Evolutionary conservation across 495 filamentous ascomycete genomes (phyloP), one percentile per base, ranked within the genome.

Genomic region (Xylaria venustula): DNA sequence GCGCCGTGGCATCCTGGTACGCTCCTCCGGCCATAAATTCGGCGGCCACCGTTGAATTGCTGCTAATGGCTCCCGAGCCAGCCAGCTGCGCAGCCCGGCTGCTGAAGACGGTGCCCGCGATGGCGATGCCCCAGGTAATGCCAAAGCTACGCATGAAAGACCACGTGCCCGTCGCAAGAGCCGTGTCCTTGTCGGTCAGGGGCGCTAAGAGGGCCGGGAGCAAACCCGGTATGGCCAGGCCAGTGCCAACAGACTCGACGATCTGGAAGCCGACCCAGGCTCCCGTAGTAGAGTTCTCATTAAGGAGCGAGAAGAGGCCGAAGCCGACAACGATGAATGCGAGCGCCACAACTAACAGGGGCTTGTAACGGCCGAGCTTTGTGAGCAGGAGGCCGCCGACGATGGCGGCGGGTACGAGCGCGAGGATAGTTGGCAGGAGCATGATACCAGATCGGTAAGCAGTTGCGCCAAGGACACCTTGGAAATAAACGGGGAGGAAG

Each of bases 401-500:
- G 1, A 71, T 53, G 34, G 62, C 71, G 34, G 60, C 54, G 0
- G 73, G 73, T 8, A 74, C 46, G 34, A 65, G 17, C 7, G 66
- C 25, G 20, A 74, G 9, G n/a, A 70, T 57, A 0, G 67, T 71
- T 11, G 77, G 74, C 14, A 80, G 62, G 8, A 75, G 58, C 4
- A 62, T 15, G 11, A 80, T 58, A 2, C 77, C 78, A 1, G 76
- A 72, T n/a, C 63, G 44, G 41, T 32, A 48, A 0, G 77, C 62
- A 8, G 65, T 62, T 9, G 41, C 47, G 2, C 58, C 64, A 0
- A 72, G 69, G 3, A 79, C 72, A 1, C 57, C 65, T 49, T 80
- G 75, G 67, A 80, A 80, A 62, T 79, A 81, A 17, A 81, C 64
- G 0, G 77, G 74, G 2, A 81, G 50, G 61, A 79, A 79, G 56